These are phyloP conservation scores for Myotisia sp. DNA, from an alignment of 2,329 filamentous ascomycete genomes.

Conservation along the genomic window DNA sequence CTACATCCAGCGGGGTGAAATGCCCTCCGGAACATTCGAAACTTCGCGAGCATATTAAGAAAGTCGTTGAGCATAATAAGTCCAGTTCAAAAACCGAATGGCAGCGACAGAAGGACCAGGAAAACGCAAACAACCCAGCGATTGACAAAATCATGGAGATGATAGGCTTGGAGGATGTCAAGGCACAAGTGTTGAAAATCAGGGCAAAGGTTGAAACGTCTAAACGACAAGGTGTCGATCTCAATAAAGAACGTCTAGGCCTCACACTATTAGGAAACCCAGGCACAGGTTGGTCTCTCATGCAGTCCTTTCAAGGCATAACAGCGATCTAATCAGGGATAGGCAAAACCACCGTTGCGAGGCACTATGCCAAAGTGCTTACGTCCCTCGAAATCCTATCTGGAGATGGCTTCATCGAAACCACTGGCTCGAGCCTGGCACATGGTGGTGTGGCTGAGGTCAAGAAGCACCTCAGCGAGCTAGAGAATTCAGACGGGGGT, in stretches of 20 bases:
- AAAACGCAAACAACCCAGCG: constrained; percentile 37
- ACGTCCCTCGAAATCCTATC: constrained; percentile 47
- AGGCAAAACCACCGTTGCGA: constrained; percentile 63
- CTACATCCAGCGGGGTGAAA: too few species aligned
- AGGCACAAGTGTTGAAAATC: constrained; percentile 46
- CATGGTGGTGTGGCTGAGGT: constrained; percentile 46
- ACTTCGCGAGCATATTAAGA: constrained; percentile 11
- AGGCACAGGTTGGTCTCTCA: constrained; percentile 45
- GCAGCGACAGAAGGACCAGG: constrained; percentile 43
- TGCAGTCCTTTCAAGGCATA: constrained; percentile 1
- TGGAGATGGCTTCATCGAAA: constrained; percentile 48
- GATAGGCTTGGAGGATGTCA: constrained; percentile 58
- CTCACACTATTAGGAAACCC: constrained; percentile 56
- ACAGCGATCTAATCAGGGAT: constrained; percentile 7
- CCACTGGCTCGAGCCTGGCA: constrained; percentile 52
- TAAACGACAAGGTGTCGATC: constrained; percentile 42
- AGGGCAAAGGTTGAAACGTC: constrained; percentile 49
- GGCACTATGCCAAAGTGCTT: constrained; percentile 54
- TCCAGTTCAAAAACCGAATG: constrained; percentile 38
- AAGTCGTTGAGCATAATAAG: constrained; percentile 12
- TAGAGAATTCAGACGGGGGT: constrained; percentile 49
- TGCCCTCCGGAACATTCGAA: constrained; percentile 7
- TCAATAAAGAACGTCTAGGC: constrained; percentile 47
- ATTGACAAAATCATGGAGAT: constrained; percentile 54
- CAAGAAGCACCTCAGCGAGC: constrained; percentile 41